Percentiles rank a stretch among this genome's conserved stretches.
Conservation (phyloP, 306 rosid genomes). For the Lithocarpus polystachyus region DNA sequence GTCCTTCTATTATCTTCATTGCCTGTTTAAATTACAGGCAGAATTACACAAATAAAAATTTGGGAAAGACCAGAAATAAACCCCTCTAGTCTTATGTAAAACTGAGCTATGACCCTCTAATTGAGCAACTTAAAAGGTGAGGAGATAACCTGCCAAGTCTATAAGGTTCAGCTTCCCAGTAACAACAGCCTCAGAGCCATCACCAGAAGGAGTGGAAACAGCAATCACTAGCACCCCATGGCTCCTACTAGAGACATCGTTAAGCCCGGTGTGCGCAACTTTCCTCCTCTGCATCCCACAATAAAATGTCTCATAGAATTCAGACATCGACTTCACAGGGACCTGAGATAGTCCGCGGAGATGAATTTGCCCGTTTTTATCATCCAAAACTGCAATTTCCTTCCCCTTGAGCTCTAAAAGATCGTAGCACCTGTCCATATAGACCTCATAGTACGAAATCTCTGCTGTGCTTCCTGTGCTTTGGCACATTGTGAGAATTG, state of each 20-base stretch:
- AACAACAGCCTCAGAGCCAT: slow-evolving; percentile 30
- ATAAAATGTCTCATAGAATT: slow-evolving; percentile 56
- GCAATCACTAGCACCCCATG: slow-evolving; percentile 87
- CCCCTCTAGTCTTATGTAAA: background rate
- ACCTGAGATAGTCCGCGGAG: slow-evolving; percentile 72
- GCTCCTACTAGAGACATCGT: slow-evolving; percentile 93
- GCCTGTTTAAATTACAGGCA: slow-evolving; percentile 43
- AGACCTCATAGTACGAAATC: slow-evolving; percentile 87
- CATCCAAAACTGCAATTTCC: slow-evolving; percentile 78
- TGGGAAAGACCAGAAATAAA: background rate
- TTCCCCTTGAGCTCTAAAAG: slow-evolving; percentile 74
- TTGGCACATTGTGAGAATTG: slow-evolving; percentile 53
- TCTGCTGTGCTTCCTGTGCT: slow-evolving; percentile 52
- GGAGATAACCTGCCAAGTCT: slow-evolving; percentile 80
- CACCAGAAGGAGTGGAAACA: slow-evolving; percentile 47
- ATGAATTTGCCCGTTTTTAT: slow-evolving; percentile 83
- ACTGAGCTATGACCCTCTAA: background rate
- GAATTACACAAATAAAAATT: background rate
- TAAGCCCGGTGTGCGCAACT: slow-evolving; percentile 80
- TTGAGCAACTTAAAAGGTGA: background rate
- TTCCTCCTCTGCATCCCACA: slow-evolving; percentile 73
- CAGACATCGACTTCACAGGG: slow-evolving; percentile 55
- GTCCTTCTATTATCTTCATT: slow-evolving; percentile 95
- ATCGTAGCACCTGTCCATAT: slow-evolving; percentile 85
- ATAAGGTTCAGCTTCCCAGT: slow-evolving; percentile 89